Conservation (phyloP, 768 basidiomycete genomes). For the Bullera alba region DNA sequence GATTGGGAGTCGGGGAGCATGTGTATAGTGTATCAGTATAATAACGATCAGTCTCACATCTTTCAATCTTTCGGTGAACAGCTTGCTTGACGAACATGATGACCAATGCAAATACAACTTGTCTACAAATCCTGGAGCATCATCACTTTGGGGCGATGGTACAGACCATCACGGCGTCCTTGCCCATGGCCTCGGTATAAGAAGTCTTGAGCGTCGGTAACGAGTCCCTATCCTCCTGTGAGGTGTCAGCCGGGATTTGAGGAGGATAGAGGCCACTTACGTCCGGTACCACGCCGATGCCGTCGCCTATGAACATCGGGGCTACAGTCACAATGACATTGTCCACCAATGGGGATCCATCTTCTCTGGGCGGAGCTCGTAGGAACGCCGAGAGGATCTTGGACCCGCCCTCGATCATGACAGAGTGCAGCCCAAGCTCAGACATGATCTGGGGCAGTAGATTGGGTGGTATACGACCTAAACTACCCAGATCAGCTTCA, state of each 20-base stretch:
- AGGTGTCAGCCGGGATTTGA: slow-evolving; percentile 1
- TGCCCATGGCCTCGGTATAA: slow-evolving; percentile 36
- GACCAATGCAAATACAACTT: too few species aligned
- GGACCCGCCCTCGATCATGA: slow-evolving; percentile 97
- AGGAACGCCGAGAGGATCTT: slow-evolving; percentile 71
- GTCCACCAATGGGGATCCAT: slow-evolving; percentile 53
- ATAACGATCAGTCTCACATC: neutral
- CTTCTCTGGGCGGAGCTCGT: slow-evolving; percentile 11
- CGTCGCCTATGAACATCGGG: slow-evolving; percentile 68
- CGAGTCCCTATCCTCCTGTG: slow-evolving; percentile 24
- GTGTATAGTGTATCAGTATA: neutral
- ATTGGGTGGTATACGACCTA: slow-evolving; percentile 31
- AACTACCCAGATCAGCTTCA: neutral
- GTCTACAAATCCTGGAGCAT: too few species aligned
- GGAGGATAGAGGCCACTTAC: slow-evolving; percentile 12
- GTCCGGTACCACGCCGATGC: slow-evolving; percentile 29
- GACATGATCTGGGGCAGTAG: slow-evolving; percentile 54
- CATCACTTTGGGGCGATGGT: slow-evolving; percentile 2
- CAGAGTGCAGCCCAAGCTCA: slow-evolving; percentile 57
- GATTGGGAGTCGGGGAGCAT: too few species aligned
- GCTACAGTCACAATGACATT: slow-evolving; percentile 76
- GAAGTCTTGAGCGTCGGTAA: slow-evolving; percentile 27
- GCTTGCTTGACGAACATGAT: neutral
- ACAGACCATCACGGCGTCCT: slow-evolving; percentile 42
- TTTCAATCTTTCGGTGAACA: neutral